A percentile compares a stretch with the other conserved stretches of the same genome.
Conservation (phyloP, 2,329 filamentous ascomycete genomes). For the Ascochyta pisi region DNA sequence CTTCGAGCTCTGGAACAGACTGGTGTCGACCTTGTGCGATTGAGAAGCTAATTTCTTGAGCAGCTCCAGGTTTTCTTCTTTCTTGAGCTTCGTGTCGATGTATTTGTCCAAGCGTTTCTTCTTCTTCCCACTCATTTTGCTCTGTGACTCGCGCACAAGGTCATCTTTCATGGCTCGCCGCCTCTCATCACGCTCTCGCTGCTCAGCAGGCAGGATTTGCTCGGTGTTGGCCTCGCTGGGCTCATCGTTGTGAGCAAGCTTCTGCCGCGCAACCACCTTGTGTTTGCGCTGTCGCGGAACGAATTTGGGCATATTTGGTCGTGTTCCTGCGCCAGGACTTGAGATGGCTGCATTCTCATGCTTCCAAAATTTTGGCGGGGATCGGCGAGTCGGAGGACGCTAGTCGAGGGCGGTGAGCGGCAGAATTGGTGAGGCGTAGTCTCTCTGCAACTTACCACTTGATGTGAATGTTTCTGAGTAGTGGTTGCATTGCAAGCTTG, state of each 20-base stretch:
- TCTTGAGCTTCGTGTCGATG: slow-evolving; percentile 88
- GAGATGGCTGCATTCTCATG: slow-evolving; percentile 8
- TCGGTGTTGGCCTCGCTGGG: slow-evolving; percentile 60
- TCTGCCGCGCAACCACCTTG: slow-evolving; percentile 69
- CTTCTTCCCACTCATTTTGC: slow-evolving; percentile 69
- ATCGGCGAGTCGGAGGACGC: slow-evolving; percentile 23
- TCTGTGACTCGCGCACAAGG: slow-evolving; percentile 59
- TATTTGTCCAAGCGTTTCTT: slow-evolving; percentile 73
- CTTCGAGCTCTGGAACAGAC: slow-evolving; percentile 77
- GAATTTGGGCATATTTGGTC: slow-evolving; percentile 47
- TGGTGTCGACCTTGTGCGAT: slow-evolving; percentile 75
- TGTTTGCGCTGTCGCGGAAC: slow-evolving; percentile 66
- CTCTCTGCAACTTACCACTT: too few relatives aligned
- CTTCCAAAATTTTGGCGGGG: slow-evolving; percentile 46
- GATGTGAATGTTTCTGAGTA: too few relatives aligned
- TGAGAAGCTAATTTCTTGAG: slow-evolving; percentile 80
- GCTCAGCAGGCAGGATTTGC: slow-evolving; percentile 56
- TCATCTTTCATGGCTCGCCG: slow-evolving; percentile 61
- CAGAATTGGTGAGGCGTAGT: slow-evolving; percentile 17
- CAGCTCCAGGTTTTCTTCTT: slow-evolving; percentile 87
- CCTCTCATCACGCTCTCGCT: slow-evolving; percentile 61
- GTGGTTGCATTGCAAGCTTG: too few relatives aligned
- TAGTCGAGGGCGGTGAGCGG: slow-evolving; percentile 23
- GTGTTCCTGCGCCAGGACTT: background rate
- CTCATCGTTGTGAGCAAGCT: slow-evolving; percentile 53